Evolutionary conservation across 768 basidiomycete species (phyloP).

Genomic region (Termitomyces sp.): DNA sequence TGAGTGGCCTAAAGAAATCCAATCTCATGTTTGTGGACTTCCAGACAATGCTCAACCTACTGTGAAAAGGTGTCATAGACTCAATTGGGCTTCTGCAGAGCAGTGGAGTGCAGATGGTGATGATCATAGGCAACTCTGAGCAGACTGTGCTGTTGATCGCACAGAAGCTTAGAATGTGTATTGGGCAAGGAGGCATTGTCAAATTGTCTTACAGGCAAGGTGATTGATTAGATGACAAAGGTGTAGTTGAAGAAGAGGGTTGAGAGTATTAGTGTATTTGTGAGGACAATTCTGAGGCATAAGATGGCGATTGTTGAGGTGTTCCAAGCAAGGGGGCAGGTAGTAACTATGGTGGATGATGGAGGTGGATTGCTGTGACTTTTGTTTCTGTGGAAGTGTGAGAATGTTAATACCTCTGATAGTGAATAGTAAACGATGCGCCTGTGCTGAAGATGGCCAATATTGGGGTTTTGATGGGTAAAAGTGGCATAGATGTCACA

Average conservation of each 20-base stretch:
- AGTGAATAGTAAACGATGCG: conserved; percentile 77
- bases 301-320: conserved; percentile 98
- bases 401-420: conserved; percentile 1
- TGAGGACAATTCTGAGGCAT: conserved; percentile 92
- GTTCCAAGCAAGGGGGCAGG: conserved; percentile 81
- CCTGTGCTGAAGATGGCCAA: conserved; percentile 97
- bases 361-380: conserved; percentile 71
- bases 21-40: conserved; percentile 89
- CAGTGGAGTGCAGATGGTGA: conserved; percentile 92
- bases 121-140: conserved; percentile 97
- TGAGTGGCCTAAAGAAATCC: conserved; percentile 26
- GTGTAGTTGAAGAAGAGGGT: conserved; percentile 79
- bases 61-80: conserved; percentile 88
- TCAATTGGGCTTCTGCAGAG: conserved; percentile 75
- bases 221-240: conserved; percentile 81
- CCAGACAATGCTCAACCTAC: conserved; percentile 94
- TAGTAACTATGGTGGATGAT: conserved; percentile 98
- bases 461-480: conserved; percentile 97
- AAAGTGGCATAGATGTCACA: conserved; percentile 98
- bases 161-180: conserved; percentile 72
- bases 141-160: conserved; percentile 88
- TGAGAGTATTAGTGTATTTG: conserved; percentile 82
- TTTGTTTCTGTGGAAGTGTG: background rate
- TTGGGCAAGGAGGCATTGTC: conserved; percentile 39
- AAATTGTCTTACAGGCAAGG: conserved; percentile 73